A percentile compares a stretch with the other conserved stretches of the same genome.
Conservation (phyloP, 768 basidiomycete species). For the Collybia nuda region DNA sequence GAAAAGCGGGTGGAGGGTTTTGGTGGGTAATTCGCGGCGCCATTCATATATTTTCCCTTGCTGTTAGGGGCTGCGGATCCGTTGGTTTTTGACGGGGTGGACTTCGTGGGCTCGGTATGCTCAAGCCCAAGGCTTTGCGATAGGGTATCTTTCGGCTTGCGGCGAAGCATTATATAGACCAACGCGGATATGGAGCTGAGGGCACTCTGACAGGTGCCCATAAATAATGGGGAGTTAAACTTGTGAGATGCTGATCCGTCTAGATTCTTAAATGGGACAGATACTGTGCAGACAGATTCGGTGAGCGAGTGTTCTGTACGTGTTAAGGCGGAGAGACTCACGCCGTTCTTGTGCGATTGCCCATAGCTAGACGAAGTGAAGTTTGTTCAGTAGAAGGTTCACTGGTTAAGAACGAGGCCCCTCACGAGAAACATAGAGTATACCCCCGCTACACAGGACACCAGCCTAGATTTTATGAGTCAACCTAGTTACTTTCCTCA, state of each 20-base stretch:
- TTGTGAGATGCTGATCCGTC: constrained; percentile 63
- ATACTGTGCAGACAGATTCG: constrained; percentile 45
- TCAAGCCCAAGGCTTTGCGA: constrained; percentile 63
- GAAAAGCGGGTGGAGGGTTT: constrained; percentile 35
- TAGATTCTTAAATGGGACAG: constrained; percentile 77
- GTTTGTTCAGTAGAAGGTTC: constrained; percentile 5
- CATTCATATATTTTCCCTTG: constrained; percentile 31
- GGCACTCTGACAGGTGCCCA: constrained; percentile 83
- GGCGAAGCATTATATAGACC: constrained; percentile 68
- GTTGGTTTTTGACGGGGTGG: constrained; percentile 13
- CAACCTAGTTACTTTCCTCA: not conserved
- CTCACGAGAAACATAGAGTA: constrained; percentile 91
- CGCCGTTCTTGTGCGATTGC: constrained; percentile 93
- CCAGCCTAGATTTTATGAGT: constrained; percentile 46
- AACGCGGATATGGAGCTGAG: constrained; percentile 77
- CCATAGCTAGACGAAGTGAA: constrained; percentile 59
- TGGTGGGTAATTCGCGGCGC: constrained; percentile 22
- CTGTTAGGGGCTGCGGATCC: constrained; percentile 20
- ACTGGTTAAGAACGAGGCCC: constrained; percentile 4
- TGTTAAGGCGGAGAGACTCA: constrained; percentile 35
- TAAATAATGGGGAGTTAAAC: constrained; percentile 84
- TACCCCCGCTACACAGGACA: constrained; percentile 80
- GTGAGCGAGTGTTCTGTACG: not conserved
- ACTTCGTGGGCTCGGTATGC: constrained; percentile 20
- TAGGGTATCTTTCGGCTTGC: constrained; percentile 53